phyloP scores from a whole-genome alignment of 2,329 filamentous ascomycete genomes.

The Fusarium bactridioides region DNA sequence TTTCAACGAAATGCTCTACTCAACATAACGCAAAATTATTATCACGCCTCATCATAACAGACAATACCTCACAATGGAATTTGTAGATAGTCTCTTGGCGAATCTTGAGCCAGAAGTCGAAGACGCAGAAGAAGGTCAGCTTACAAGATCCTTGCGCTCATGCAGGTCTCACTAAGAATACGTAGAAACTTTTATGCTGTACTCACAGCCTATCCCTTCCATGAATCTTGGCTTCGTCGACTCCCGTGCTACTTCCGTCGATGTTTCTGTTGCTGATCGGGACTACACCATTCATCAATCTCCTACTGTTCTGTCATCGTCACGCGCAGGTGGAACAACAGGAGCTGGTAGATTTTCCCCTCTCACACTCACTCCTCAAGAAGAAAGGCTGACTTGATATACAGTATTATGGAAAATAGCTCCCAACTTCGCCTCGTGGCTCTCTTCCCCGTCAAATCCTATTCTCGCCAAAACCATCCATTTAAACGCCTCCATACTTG shows the following conservation, averaged over 20 bases:
- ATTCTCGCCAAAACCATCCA: constrained; percentile 65
- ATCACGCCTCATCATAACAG: background rate
- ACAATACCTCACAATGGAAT: constrained; percentile 14
- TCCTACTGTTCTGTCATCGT: constrained; percentile 80
- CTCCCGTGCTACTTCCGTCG: constrained; percentile 68
- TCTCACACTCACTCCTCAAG: background rate
- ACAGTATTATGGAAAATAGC: constrained; percentile 91
- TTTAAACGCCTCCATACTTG: constrained; percentile 67
- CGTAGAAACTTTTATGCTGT: constrained; percentile 86
- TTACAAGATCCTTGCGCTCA: background rate
- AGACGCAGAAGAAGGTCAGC: constrained; percentile 58
- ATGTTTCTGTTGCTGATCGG: constrained; percentile 71
- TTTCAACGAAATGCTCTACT: background rate
- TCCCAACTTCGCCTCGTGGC: constrained; percentile 82
- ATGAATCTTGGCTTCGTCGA: constrained; percentile 88
- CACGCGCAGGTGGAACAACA: constrained; percentile 68
- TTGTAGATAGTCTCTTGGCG: constrained; percentile 37
- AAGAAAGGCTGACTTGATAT: constrained; percentile 1
- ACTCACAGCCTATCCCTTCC: constrained; percentile 77
- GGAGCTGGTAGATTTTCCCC: constrained; percentile 54
- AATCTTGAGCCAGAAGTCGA: constrained; percentile 54
- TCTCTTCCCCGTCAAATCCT: constrained; percentile 68
- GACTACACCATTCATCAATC: constrained; percentile 86
- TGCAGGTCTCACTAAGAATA: background rate
- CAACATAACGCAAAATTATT: background rate